phyloP scores from a whole-genome alignment of 23 red algal genomes.

The Gracilaria vermiculophylla region DNA sequence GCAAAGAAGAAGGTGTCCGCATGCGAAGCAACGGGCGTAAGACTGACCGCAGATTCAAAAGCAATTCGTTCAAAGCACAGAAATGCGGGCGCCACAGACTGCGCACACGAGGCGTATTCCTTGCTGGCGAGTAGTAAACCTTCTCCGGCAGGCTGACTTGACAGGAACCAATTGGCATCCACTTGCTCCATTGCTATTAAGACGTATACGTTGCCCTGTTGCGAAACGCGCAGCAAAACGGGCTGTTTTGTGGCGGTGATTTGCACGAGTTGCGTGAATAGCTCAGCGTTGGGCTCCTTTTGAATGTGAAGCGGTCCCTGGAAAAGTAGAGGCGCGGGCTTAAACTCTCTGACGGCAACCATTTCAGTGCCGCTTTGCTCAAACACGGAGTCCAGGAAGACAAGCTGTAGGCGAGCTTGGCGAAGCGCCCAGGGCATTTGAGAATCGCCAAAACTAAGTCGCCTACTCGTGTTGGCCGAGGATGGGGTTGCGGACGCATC shows the following conservation, averaged over 20 bases:
- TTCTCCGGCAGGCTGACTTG: not conserved
- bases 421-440: slow-evolving; percentile 25
- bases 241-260: slow-evolving; percentile 7
- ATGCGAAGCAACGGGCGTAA: slow-evolving; percentile 43
- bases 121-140: slow-evolving; percentile 5
- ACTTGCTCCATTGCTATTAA: slow-evolving; percentile 40
- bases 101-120: slow-evolving; percentile 31
- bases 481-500: not conserved
- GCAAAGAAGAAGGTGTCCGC: slow-evolving; percentile 37
- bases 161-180: slow-evolving; percentile 51
- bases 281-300: slow-evolving; percentile 4
- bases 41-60: slow-evolving; percentile 31
- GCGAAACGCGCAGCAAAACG: slow-evolving; percentile 37
- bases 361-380: slow-evolving; percentile 18
- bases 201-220: slow-evolving; percentile 45
- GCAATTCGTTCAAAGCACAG: slow-evolving; percentile 61
- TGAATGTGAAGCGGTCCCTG: slow-evolving; percentile 58
- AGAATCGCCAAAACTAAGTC: slow-evolving; percentile 26
- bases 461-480: not conserved
- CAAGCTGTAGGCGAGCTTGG: slow-evolving; percentile 41
- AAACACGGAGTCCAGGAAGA: slow-evolving; percentile 57
- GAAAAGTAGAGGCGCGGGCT: slow-evolving; percentile 50
- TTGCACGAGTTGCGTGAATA: not conserved
- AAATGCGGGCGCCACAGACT: slow-evolving; percentile 34
- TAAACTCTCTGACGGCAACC: slow-evolving; percentile 58